Conservation (phyloP, 352 stramenopile species). For the Pythium phragmitis region DNA sequence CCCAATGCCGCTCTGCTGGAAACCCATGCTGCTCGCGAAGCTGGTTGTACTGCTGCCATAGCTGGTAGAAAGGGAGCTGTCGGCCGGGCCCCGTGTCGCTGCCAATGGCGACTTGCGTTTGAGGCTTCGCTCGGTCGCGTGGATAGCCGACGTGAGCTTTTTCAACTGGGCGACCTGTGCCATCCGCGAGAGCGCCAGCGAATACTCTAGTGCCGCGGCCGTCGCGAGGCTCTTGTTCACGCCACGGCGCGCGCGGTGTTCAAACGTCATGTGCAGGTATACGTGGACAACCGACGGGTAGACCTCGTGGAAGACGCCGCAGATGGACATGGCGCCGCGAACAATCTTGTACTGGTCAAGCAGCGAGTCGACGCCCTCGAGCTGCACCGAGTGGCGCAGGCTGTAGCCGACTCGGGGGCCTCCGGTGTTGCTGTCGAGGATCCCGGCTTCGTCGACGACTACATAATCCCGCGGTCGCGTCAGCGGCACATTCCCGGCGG, state of each 20-base stretch:
- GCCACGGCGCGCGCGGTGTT: constrained; percentile 42
- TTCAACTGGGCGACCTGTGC: constrained; percentile 44
- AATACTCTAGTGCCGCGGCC: constrained; percentile 35
- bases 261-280: constrained; percentile 51
- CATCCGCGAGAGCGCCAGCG: constrained; percentile 35
- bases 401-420: constrained; percentile 45
- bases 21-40: constrained; percentile 5
- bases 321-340: constrained; percentile 52
- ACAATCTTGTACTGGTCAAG: constrained; percentile 34
- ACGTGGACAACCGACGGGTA: constrained; percentile 44
- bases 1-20: background rate
- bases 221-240: constrained; percentile 37
- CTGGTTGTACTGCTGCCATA: constrained; percentile 18
- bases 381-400: constrained; percentile 57
- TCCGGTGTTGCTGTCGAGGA: constrained; percentile 32
- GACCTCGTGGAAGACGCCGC: constrained; percentile 46
- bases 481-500: constrained; percentile 26
- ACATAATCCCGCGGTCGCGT: constrained; percentile 52
- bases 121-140: constrained; percentile 21
- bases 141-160: constrained; percentile 48
- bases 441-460: constrained; percentile 45
- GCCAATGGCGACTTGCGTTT: constrained; percentile 4
- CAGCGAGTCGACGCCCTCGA: constrained; percentile 35
- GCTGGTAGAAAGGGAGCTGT: constrained; percentile 9
- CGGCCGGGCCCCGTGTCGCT: background rate